Conservation (phyloP, 1,139 yeast genomes). For the Sugiyamaella sp. region DNA sequence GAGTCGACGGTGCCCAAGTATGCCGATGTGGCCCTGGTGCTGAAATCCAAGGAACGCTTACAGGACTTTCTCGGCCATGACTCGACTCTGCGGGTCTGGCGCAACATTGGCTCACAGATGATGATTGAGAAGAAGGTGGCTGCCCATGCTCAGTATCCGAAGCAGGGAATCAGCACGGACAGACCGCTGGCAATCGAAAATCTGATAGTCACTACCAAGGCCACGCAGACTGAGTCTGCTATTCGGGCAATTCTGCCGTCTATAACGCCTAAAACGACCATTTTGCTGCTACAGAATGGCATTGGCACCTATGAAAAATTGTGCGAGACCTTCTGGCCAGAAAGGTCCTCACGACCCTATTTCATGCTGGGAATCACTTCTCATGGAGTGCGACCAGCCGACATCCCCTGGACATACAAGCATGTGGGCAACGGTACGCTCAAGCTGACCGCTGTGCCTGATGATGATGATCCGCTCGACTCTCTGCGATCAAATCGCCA, state of each 20-base stretch:
- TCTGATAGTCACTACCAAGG: slow-evolving; percentile 64
- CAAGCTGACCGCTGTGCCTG: slow-evolving; percentile 44
- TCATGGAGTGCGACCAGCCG: slow-evolving; percentile 69
- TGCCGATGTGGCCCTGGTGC: slow-evolving; percentile 47
- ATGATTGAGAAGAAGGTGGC: slow-evolving; percentile 25
- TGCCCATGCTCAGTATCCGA: slow-evolving; percentile 23
- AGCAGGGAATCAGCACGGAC: slow-evolving; percentile 4
- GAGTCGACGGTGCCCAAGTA: slow-evolving; percentile 38
- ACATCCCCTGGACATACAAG: slow-evolving; percentile 44
- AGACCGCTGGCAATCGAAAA: slow-evolving; percentile 48
- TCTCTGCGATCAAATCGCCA: neutral
- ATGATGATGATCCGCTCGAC: slow-evolving; percentile 3
- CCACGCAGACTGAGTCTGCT: slow-evolving; percentile 56
- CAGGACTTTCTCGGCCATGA: slow-evolving; percentile 48
- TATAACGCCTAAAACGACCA: slow-evolving; percentile 51
- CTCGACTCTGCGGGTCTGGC: slow-evolving; percentile 39
- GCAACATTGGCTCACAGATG: slow-evolving; percentile 22
- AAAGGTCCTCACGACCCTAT: slow-evolving; percentile 50
- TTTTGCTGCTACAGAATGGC: slow-evolving; percentile 78
- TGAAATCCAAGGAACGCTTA: slow-evolving; percentile 47
- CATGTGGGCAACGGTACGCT: slow-evolving; percentile 73
- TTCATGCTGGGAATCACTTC: slow-evolving; percentile 75
- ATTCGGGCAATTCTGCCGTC: slow-evolving; percentile 49
- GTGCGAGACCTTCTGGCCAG: slow-evolving; percentile 58
- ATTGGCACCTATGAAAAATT: slow-evolving; percentile 66